Conservation (phyloP, 345 rosid species). For the Erysimum cheiranthoides region DNA sequence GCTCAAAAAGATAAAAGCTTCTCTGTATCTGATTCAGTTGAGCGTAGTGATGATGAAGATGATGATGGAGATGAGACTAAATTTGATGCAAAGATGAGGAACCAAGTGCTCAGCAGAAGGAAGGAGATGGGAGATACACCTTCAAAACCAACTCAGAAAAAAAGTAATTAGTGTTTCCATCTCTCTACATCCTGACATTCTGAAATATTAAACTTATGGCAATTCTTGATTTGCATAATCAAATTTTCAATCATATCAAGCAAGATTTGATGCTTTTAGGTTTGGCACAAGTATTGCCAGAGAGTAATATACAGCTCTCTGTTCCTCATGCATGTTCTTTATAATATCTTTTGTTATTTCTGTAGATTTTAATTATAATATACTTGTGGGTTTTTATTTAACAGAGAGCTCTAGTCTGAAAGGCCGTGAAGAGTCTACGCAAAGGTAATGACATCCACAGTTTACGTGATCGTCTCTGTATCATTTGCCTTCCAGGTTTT, state of each 20-base stretch:
- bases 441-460: conserved; percentile 54
- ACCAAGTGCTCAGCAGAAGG: conserved; percentile 67
- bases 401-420: conserved; percentile 60
- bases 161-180: conserved; percentile 51
- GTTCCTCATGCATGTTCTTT: conserved; percentile 21
- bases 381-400: conserved; percentile 31
- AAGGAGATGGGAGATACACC: conserved; percentile 68
- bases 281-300: conserved; percentile 24
- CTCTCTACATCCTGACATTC: conserved; percentile 1
- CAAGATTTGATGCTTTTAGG: conserved; percentile 3
- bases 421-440: conserved; percentile 47
- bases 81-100: conserved; percentile 93
- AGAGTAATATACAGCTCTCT: conserved; percentile 14
- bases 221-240: conserved; percentile 12
- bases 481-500: conserved; percentile 13
- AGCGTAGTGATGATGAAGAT: conserved; percentile 47
- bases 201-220: conserved; percentile 9
- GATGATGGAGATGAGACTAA: conserved; percentile 64
- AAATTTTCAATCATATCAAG: not conserved
- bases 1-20: conserved; percentile 52
- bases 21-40: conserved; percentile 44
- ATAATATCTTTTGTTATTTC: conserved; percentile 24
- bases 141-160: conserved; percentile 53
- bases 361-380: conserved; percentile 25
- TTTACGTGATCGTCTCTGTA: conserved; percentile 10